Conservation (phyloP, 2,329 filamentous ascomycete species). For the Nigrograna mackinnonii region DNA sequence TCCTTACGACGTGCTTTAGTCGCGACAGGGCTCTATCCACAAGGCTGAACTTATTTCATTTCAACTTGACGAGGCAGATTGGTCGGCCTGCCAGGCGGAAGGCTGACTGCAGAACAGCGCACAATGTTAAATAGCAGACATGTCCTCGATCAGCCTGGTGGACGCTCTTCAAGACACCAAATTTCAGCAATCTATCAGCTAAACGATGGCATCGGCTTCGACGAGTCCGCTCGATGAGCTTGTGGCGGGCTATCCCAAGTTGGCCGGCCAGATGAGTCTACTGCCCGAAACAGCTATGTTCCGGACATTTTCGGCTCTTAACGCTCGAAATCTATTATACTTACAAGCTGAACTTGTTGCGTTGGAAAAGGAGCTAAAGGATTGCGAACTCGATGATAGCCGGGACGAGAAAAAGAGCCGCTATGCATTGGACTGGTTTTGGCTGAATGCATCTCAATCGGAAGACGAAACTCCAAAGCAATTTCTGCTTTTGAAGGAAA, state of each 20-base stretch:
- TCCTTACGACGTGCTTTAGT: no score
- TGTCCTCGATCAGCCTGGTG: no score
- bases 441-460: constrained; percentile 4
- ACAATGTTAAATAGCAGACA: no score
- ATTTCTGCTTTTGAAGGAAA: constrained; percentile 9
- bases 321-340: constrained; percentile 16
- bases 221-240: constrained; percentile 3
- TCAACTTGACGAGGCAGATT: no score
- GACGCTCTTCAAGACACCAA: no score
- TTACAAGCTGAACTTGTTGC: constrained; percentile 14
- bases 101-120: no score
- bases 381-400: constrained; percentile 7
- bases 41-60: no score
- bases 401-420: not conserved
- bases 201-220: not conserved
- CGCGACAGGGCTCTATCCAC: no score
- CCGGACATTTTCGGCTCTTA: constrained; percentile 12
- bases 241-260: constrained; percentile 12
- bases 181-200: no score
- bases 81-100: no score
- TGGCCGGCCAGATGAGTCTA: constrained; percentile 8
- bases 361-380: constrained; percentile 11
- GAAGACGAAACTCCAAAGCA: constrained; percentile 9
- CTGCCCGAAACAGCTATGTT: constrained; percentile 15
- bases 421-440: constrained; percentile 8